Evolutionary conservation across 305 asterid genomes (phyloP), one percentile per base, ranked within the genome.

Genomic region (Withania somnifera): DNA sequence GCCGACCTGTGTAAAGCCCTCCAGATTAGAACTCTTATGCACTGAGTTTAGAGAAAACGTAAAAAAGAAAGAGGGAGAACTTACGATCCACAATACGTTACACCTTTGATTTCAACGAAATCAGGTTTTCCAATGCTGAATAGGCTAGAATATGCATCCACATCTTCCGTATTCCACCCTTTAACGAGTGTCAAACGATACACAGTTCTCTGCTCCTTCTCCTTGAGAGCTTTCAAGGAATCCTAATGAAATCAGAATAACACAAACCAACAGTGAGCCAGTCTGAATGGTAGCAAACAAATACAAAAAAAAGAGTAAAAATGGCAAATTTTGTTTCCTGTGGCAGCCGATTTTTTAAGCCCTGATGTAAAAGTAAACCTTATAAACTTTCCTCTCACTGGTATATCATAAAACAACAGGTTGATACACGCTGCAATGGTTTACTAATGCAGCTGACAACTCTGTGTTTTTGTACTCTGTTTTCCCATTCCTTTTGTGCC

Each of bases 11-110:
- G 57, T 84, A 8, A 22, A 61, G 30, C 14, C 38, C 30, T 40
- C 71, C 22, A 9, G 52, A 61, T 42, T 64, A 9, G 45, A 45
- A 22, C 58, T 15, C 77, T 13, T 13, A 68, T 22, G 14, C 11
- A 36, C 57, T 14, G 67, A 19, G 6, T 32, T 42, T 19, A 11
- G 40, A 15, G 78, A 4, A 3, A 22, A 13, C 20, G 34, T 7
- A 68, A 53, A 63, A 34, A 28, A 45, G 42, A 68, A 61, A 34
- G 63, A 22, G 45, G 36, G 56, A 57, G 15, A 81, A 85, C 97
- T 89, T 90, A 93, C 98, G 98, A 87, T 92, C 99, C 99, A 89
- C 99, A 94, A 82, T 94, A 95, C n/a, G 99, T 94, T 66, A 94
- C 99, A 80, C 99, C 98, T 90, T 96, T 94, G 79, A 96, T 96